Evolutionary conservation across 768 basidiomycete genomes (phyloP), one percentile per base, ranked within the genome.

Genomic region (Xerocomellus chrysenteron): DNA sequence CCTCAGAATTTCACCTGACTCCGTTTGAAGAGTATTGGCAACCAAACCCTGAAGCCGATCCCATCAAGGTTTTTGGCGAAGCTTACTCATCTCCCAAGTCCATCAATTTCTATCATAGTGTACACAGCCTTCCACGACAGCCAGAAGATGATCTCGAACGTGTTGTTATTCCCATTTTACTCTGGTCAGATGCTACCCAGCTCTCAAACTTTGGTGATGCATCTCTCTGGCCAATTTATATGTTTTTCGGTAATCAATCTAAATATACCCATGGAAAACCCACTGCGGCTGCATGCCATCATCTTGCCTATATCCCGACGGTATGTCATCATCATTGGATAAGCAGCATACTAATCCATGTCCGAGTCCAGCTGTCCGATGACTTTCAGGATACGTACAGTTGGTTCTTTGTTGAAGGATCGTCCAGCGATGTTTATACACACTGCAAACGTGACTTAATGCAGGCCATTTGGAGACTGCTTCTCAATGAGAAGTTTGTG

Each of bases 131-230:
- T 37, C 36, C 36, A 14, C 36, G 6, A 13, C 2, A 37, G 16
- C 36, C 28, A 17, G 45, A 6, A 7, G 35, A 58, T 44, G 4
- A 60, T 7, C 24, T 44, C 13, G 67, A 67, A 26, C 11, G 53
- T 0, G 48, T 61, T 11, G 43, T 68, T 33, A 41, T 52, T 3
- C 46, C 52, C 0, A 32, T 68, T 4, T 63, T 67, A 58, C 44
- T 63, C 6, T 69, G 64, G 57, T 70, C 68, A 0, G 68, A 70
- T 46, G 45, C 60, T 1, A 70, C 63, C 0, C 66, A 68, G 33
- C 64, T 67, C 0, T 52, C 66, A 0, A 59, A 60, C 16, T 70
- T 75, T 59, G 68, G 75, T 1, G 47, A 66, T 2, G 63, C 61
- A 14, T 59, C 52, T 14, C 39, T 70, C 0, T 70, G 70, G 68